Base-by-base conservation (phyloP, 768 basidiomycete species). In the Leucocoprinus sp. region DNA sequence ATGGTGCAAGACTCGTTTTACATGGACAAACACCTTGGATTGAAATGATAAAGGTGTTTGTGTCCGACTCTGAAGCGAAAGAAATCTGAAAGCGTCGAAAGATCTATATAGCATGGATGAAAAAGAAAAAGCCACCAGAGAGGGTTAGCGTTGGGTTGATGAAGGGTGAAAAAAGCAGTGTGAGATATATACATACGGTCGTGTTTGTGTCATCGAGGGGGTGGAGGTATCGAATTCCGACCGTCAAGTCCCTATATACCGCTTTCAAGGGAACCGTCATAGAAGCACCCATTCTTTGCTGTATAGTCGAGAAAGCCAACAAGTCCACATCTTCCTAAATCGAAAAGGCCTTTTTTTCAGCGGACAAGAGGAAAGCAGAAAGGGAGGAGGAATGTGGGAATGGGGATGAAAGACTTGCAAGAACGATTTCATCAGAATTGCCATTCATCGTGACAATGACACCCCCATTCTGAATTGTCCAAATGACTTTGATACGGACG, bases 51-150 rank as follows among this genome's bases (percentile, higher is more conserved):
- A 84, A 82, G 51, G 76, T 71, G 2, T 65, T 57, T 0, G 79
- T 75, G 24, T 74, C 70, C 2, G 58, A 48, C 12, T 65, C 42
- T n/a, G 71, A 68, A 41, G 66, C 57, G 50, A 90, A 87, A 17
- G 80, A 79, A 22, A 88, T 71, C 57, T 90, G 86, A 54, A 90
- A 85, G 12, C 86, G 80, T 41, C 82, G 77, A 58, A 81, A 85
- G 2, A 68, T 63, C 86, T 88, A 50, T n/a, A n/a, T n/a, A n/a
- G n/a, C n/a, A n/a, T n/a, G n/a, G n/a, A n/a, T n/a, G n/a, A n/a
- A n/a, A n/a, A n/a, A n/a, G n/a, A n/a, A n/a, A n/a, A n/a, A n/a
- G n/a, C n/a, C n/a, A n/a, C n/a, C n/a, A n/a, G n/a, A 44, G 21
- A 37, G 26, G 18, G 24, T 44, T 21, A 50, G 22, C 28, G 4